Conservation (phyloP, 2,329 filamentous ascomycete genomes). For the Talaromyces funiculosus region DNA sequence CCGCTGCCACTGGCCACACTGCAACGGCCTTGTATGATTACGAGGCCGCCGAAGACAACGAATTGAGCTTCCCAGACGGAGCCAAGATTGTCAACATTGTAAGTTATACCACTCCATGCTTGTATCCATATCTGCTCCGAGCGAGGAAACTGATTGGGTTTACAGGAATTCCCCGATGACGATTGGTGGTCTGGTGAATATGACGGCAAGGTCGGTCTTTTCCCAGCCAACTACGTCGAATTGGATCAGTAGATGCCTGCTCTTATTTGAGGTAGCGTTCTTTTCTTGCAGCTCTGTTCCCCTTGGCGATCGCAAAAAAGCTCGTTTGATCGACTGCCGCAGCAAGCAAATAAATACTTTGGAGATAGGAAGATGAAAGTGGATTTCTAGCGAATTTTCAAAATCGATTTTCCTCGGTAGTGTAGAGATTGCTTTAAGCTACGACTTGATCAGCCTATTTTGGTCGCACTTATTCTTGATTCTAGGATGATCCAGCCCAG, state of each 20-base stretch:
- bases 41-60: constrained; percentile 91
- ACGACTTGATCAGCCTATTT: not conserved
- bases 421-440: not conserved
- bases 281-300: not conserved
- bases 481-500: not conserved
- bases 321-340: not conserved
- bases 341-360: not conserved
- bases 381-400: not conserved
- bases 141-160: not conserved
- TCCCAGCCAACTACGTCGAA: constrained; percentile 54
- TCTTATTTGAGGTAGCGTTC: not conserved
- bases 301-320: not conserved
- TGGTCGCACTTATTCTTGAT: not conserved
- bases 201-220: constrained; percentile 72
- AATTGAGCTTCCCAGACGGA: constrained; percentile 79
- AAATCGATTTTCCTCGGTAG: not conserved
- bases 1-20: constrained; percentile 49
- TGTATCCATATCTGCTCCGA: not conserved
- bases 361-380: not conserved
- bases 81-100: constrained; percentile 74
- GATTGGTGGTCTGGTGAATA: constrained; percentile 98
- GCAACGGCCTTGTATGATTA: constrained; percentile 92
- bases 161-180: constrained; percentile 87
- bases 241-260: constrained; percentile 28
- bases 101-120: constrained; percentile 32